These are phyloP conservation scores for Candida schatavii DNA, from an alignment of 805 yeast genomes.

Conservation along the genomic window DNA sequence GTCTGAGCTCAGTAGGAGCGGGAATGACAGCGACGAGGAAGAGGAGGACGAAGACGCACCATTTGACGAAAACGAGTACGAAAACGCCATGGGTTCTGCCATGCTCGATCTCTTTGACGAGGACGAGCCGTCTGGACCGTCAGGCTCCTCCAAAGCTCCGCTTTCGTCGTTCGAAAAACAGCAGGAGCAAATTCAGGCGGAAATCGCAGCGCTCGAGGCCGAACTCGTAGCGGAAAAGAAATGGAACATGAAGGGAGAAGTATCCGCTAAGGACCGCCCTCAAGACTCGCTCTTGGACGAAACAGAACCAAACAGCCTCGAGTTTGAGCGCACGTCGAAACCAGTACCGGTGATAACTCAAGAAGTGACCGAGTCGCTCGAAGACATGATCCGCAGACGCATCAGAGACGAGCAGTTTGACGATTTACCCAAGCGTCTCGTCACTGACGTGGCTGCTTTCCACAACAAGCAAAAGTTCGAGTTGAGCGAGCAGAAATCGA, in stretches of 20 bases:
- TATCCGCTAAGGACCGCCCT: constrained; percentile 76
- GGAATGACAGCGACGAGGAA: constrained; percentile 35
- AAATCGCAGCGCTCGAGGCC: constrained; percentile 75
- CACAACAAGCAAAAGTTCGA: constrained; percentile 49
- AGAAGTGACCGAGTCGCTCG: constrained; percentile 81
- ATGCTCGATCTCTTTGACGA: constrained; percentile 61
- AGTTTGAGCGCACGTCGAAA: constrained; percentile 89
- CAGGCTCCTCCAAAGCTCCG: constrained; percentile 22
- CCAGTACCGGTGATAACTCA: constrained; percentile 95
- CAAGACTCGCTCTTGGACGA: constrained; percentile 79
- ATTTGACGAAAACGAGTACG: constrained; percentile 60
- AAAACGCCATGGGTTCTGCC: constrained; percentile 57
- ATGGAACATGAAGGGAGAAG: constrained; percentile 96
- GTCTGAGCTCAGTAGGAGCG: constrained; percentile 4
- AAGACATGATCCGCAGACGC: constrained; percentile 84
- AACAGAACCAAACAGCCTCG: constrained; percentile 51
- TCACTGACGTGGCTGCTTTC: constrained; percentile 64
- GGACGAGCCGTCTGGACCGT: constrained; percentile 31
- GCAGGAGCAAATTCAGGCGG: constrained; percentile 70
- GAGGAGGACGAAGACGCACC: constrained; percentile 20
- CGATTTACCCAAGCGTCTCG: constrained; percentile 73
- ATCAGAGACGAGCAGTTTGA: constrained; percentile 75
- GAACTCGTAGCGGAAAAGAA: constrained; percentile 88
- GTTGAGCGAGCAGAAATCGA: constrained; percentile 78
- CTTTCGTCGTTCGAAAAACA: constrained; percentile 81